Conservation (phyloP, 148 eudicot genomes). For the Fagopyrum tataricum region DNA sequence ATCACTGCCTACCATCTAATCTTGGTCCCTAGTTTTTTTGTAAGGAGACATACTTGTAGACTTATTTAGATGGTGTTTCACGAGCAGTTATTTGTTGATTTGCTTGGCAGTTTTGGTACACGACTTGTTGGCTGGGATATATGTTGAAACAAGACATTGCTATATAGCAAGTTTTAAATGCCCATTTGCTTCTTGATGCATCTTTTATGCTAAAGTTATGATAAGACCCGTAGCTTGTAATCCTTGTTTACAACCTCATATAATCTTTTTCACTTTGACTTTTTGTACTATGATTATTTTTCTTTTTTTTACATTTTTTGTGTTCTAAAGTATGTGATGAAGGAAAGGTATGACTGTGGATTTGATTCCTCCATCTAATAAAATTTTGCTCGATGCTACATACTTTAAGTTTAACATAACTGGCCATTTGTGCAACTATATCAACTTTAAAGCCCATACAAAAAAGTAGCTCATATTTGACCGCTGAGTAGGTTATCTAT, state of each 20-base stretch:
- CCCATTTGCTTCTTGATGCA: background rate
- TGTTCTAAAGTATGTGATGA: background rate
- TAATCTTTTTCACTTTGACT: background rate
- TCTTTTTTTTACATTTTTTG: background rate
- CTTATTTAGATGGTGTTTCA: background rate
- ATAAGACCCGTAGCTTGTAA: background rate
- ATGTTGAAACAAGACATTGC: background rate
- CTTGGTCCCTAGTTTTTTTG: background rate
- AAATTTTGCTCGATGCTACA: background rate
- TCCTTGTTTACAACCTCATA: background rate
- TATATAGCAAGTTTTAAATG: background rate
- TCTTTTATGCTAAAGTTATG: background rate
- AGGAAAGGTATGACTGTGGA: background rate
- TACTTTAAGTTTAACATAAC: conserved; percentile 1
- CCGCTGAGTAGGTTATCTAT: background rate
- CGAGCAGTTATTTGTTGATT: background rate
- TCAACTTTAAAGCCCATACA: too few species aligned
- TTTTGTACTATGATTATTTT: background rate
- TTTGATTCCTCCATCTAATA: background rate
- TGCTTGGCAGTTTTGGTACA: background rate
- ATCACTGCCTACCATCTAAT: background rate
- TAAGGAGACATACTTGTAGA: background rate
- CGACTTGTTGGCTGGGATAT: background rate
- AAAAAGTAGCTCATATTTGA: background rate
- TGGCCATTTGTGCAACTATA: background rate